Percentiles rank a stretch among this genome's conserved stretches.
Evolutionary conservation across 257 asterid species (phyloP).

Genomic region (Pogostemon cablin): DNA sequence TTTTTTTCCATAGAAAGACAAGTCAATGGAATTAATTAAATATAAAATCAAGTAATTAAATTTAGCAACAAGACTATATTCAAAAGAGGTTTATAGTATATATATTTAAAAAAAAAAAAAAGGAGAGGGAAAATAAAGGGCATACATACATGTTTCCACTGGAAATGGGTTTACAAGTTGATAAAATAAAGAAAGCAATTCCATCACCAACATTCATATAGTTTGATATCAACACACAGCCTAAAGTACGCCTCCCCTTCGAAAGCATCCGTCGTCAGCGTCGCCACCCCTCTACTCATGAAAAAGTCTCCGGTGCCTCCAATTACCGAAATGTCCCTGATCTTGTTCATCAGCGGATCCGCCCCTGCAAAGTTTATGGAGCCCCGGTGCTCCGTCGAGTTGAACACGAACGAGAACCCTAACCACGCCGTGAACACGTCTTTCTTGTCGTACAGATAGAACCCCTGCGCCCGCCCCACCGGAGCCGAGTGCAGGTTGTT

Average conservation of each 20-base stretch:
- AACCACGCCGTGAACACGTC: slow-evolving; percentile 61
- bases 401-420: slow-evolving; percentile 68
- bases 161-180: too few species aligned
- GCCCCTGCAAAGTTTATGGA: slow-evolving; percentile 69
- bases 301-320: slow-evolving; percentile 94
- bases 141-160: too few species aligned
- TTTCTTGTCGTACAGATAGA: slow-evolving; percentile 61
- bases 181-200: too few species aligned
- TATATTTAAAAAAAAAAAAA: too few species aligned
- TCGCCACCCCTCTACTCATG: slow-evolving; percentile 82
- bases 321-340: slow-evolving; percentile 74
- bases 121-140: too few species aligned
- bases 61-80: too few species aligned
- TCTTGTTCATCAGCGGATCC: slow-evolving; percentile 75
- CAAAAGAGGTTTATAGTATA: too few species aligned
- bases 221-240: slow-evolving; percentile 57
- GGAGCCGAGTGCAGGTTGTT: slow-evolving; percentile 64
- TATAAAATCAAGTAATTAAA: too few species aligned
- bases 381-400: slow-evolving; percentile 61
- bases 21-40: too few species aligned
- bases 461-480: slow-evolving; percentile 82
- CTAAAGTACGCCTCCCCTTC: slow-evolving; percentile 78
- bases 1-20: too few species aligned
- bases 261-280: slow-evolving; percentile 63
- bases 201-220: slow-evolving; percentile 71